A percentile compares a stretch with the other conserved stretches of the same genome.
These are phyloP conservation scores for Fusarium transvaalense DNA, from an alignment of 2,329 filamentous ascomycete genomes.

Conservation along the genomic window DNA sequence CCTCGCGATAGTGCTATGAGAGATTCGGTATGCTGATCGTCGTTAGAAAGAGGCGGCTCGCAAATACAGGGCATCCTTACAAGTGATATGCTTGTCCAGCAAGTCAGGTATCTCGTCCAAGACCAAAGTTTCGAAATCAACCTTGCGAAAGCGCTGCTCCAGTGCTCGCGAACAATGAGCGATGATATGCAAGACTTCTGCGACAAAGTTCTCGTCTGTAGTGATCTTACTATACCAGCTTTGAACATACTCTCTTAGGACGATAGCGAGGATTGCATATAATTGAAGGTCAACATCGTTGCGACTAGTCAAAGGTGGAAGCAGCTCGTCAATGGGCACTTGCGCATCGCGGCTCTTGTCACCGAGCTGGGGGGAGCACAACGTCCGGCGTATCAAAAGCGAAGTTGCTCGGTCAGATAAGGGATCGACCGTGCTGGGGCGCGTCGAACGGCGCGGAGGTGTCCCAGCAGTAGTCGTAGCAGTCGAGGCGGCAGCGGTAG, in stretches of 20 bases:
- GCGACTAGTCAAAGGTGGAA: constrained; percentile 92
- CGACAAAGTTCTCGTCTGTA: constrained; percentile 86
- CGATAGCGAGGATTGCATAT: constrained; percentile 90
- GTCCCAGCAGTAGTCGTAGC: constrained; percentile 28
- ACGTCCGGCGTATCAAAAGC: constrained; percentile 82
- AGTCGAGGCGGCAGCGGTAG: constrained; percentile 32
- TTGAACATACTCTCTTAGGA: constrained; percentile 90
- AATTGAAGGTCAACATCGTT: constrained; percentile 94
- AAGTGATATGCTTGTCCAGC: constrained; percentile 81
- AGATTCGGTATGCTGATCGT: constrained; percentile 76
- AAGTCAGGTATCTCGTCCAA: constrained; percentile 90
- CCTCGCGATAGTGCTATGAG: constrained; percentile 69
- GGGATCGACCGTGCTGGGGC: constrained; percentile 59
- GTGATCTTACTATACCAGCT: constrained; percentile 96
- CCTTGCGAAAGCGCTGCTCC: constrained; percentile 84
- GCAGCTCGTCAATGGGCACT: constrained; percentile 79
- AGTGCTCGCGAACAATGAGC: constrained; percentile 90
- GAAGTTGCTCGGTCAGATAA: constrained; percentile 83
- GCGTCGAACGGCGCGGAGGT: constrained; percentile 51
- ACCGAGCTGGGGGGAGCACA: constrained; percentile 78
- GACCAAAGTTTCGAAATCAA: constrained; percentile 85
- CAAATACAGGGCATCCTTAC: constrained; percentile 61
- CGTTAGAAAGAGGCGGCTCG: constrained; percentile 32
- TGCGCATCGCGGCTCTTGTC: constrained; percentile 65
- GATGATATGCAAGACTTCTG: constrained; percentile 89